Evolutionary conservation across 1,284 basidiomycete genomes (phyloP), one percentile per base, ranked within the genome.

Genomic region (Entoloma clypeatum): DNA sequence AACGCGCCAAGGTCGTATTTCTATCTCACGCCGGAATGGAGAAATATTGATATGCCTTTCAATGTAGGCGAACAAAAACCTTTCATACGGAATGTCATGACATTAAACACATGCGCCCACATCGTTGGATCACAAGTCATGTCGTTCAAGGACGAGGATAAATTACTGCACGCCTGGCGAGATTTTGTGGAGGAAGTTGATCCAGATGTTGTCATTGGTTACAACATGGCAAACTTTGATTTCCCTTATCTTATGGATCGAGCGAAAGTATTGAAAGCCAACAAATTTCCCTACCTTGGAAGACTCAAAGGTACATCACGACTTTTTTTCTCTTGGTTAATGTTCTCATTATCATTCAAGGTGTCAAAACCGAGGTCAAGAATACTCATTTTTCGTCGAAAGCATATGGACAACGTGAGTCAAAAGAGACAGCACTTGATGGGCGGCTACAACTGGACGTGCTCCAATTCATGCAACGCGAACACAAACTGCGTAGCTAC

Each of bases 361-460:
- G 77, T 49, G 58, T 75, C 28, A 85, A 78, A 60, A 81, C 90
- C 0, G 82, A 86, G 56, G 77, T 81, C 29, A 94, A 92, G 60
- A 89, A 87, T 41, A 92, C 93, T 0, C 93, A 97, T 60, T 97
- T 97, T 63, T 94, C 91, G 3, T 96, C 92, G 0, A 95, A 92
- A 60, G 93, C 94, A 0, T 96, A 92, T 55, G 94, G 93, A 13
- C 89, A 92, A 52, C 86, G 94, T 31, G 92, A 95, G 60, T 94
- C 92, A 0, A 97, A 96, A 58, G 91, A 93, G 36, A 93, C 93
- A 0, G 68, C 72, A 7, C 77, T 97, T 25, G 88, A 95, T 49
- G 94, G 93, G 16, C 80, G 93, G 13, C 69, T 97, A 6, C 93
- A 97, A 61, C 80, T 97, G 36, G 93, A 97, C 71, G 67, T 97